Conservation (phyloP, 2,329 filamentous ascomycete species). For the Paramyrothecium sp. region DNA sequence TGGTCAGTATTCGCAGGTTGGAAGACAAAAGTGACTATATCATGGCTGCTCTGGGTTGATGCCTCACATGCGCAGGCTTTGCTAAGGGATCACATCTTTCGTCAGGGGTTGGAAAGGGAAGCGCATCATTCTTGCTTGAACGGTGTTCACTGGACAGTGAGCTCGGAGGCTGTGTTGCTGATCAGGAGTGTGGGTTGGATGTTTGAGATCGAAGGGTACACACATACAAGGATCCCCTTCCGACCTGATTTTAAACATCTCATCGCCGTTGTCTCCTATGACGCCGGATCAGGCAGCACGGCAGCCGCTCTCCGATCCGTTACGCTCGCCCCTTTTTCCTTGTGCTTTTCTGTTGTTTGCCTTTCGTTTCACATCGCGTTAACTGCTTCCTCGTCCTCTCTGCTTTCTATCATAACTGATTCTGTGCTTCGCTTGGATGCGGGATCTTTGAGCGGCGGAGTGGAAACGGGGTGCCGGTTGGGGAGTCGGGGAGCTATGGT, state of each 20-base stretch:
- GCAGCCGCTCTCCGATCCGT: constrained; percentile 14
- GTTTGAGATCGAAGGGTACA: constrained; percentile 6
- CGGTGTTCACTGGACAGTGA: constrained; percentile 14
- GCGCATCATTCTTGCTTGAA: constrained; percentile 3
- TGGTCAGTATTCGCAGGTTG: constrained; percentile 31
- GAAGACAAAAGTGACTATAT: constrained; percentile 41
- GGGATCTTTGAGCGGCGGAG: constrained; percentile 25
- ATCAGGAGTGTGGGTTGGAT: background rate
- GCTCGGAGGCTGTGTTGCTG: constrained; percentile 16
- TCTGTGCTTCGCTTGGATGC: constrained; percentile 16
- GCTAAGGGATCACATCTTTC: constrained; percentile 24
- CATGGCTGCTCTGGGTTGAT: constrained; percentile 33
- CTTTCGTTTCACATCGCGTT: constrained; percentile 14
- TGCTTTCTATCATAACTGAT: constrained; percentile 17
- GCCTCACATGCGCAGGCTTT: constrained; percentile 27
- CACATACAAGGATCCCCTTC: background rate
- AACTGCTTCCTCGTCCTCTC: constrained; percentile 17
- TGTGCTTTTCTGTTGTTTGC: constrained; percentile 30
- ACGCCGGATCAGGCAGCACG: background rate
- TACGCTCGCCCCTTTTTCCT: constrained; percentile 37
- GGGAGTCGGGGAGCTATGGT: constrained; percentile 26
- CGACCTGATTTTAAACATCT: background rate
- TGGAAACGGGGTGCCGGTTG: constrained; percentile 13
- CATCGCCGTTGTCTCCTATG: constrained; percentile 1
- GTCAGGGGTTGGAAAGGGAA: constrained; percentile 30